Percentiles rank a stretch among this genome's conserved stretches.
These are phyloP conservation scores for Trichophyton verrucosum DNA, from an alignment of 2,329 filamentous ascomycete genomes.

Conservation along the genomic window DNA sequence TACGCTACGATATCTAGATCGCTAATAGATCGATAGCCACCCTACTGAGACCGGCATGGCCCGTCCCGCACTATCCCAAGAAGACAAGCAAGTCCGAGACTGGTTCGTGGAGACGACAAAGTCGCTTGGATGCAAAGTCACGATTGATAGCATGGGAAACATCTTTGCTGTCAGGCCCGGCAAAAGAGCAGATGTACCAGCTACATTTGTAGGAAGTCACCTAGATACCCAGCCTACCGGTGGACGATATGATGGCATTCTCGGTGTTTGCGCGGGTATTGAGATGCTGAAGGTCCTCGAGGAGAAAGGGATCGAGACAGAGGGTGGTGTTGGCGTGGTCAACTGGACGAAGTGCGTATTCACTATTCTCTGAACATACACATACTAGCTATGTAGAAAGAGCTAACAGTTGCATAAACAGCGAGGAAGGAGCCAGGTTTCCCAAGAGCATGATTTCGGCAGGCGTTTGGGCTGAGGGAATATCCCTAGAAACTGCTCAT, in stretches of 20 bases:
- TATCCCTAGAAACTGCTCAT: slow-evolving; percentile 51
- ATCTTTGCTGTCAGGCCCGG: slow-evolving; percentile 63
- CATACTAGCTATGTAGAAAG: neutral
- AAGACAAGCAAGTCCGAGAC: slow-evolving; percentile 58
- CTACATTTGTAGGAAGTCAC: slow-evolving; percentile 37
- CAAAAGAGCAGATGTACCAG: slow-evolving; percentile 41
- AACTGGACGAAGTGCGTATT: slow-evolving; percentile 58
- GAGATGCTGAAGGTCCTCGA: slow-evolving; percentile 58
- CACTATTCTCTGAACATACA: neutral
- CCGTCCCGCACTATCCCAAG: slow-evolving; percentile 57
- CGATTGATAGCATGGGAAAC: slow-evolving; percentile 65
- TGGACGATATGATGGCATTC: slow-evolving; percentile 45
- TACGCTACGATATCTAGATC: neutral
- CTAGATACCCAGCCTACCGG: slow-evolving; percentile 41
- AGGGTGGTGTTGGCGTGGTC: slow-evolving; percentile 59
- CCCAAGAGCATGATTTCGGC: slow-evolving; percentile 62
- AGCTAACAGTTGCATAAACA: slow-evolving; percentile 20
- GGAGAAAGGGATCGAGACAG: slow-evolving; percentile 55
- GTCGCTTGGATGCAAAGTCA: slow-evolving; percentile 53
- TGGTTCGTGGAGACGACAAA: slow-evolving; percentile 60
- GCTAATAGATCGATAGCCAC: slow-evolving; percentile 16
- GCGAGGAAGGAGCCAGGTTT: slow-evolving; percentile 71
- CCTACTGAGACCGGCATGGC: slow-evolving; percentile 63
- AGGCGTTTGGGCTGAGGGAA: slow-evolving; percentile 62
- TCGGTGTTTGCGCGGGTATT: slow-evolving; percentile 60